Base-by-base conservation (phyloP, 1,284 basidiomycete genomes). In the Cryptococcus maquisensis region DNA sequence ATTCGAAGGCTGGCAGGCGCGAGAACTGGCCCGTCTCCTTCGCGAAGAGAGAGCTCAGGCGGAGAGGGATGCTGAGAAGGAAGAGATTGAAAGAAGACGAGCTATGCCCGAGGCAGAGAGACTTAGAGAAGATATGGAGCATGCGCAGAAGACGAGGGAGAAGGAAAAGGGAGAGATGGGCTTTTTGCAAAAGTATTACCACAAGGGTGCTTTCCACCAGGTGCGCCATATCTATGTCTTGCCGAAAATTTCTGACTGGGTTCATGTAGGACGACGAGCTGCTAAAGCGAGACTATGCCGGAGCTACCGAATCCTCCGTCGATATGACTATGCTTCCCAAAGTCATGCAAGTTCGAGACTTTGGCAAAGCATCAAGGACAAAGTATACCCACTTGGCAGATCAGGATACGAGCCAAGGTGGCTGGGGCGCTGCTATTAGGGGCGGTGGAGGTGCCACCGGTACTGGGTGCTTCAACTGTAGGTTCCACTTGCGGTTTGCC, bases 121-220 rank as follows among this genome's bases (percentile, higher is more conserved):
- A 23, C 68, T 97, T 67, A 85, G 84, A 69, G 95, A 98, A 74
- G 95, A 98, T 72, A 68, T 92, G 57, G 93, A 88, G 72, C 84
- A 81, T 44, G 94, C 93, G 3, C 82, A 90, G 59, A 83, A 87
- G 71, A 80, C 83, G 39, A 81, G 94, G 51, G 86, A 87, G 51
- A 67, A 60, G 51, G 73, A 75, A 46, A 73, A 74, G 57, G 65
- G 90, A 3, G 81, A 88, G 59, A 89, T 93, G 73, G 88, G 86
- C 66, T 98, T 98, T 79, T 76, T 98, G 66, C 93, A 98, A 74
- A 98, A 96, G 77, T 98, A 97, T 74, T 98, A 93, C 84, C 96
- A 98, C 80, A 98, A 97, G 78, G 96, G 96, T 67, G 94, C 93
- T 56, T 98, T 98, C 81, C 93, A 96, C 76, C 90, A 90, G 81